phyloP scores from a whole-genome alignment of 2,329 filamentous ascomycete genomes.

The Mycosphaerella sp. region DNA sequence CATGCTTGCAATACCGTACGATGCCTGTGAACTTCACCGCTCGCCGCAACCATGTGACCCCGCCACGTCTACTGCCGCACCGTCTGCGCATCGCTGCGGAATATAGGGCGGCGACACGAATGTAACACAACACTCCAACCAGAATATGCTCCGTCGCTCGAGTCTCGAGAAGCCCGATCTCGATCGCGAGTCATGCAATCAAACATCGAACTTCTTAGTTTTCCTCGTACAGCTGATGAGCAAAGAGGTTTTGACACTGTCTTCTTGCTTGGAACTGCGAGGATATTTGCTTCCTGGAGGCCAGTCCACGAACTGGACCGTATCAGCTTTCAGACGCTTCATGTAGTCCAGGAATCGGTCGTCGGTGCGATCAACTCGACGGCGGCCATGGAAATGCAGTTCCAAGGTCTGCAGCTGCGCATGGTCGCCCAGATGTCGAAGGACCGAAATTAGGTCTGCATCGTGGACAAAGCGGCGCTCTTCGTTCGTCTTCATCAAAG shows the following conservation, averaged over 20 bases:
- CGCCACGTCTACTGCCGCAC: not conserved
- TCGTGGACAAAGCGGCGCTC: slow-evolving; percentile 47
- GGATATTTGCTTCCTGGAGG: slow-evolving; percentile 25
- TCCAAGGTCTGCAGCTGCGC: slow-evolving; percentile 40
- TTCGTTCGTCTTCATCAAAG: slow-evolving; percentile 36
- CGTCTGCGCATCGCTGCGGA: not conserved
- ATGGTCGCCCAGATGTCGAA: slow-evolving; percentile 40
- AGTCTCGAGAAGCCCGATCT: not conserved
- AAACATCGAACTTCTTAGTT: slow-evolving; percentile 23
- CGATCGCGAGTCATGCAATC: slow-evolving; percentile 8
- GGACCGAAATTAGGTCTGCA: slow-evolving; percentile 41
- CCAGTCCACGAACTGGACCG: slow-evolving; percentile 33
- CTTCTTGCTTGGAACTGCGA: slow-evolving; percentile 33
- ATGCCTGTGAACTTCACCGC: not conserved
- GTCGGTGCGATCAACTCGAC: slow-evolving; percentile 32
- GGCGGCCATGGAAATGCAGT: slow-evolving; percentile 41
- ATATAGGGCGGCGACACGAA: not conserved
- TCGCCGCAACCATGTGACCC: not conserved
- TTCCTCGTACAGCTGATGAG: slow-evolving; percentile 22
- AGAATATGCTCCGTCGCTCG: not conserved
- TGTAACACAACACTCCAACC: not conserved
- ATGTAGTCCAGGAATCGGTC: slow-evolving; percentile 43
- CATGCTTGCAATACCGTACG: not conserved
- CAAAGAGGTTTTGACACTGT: slow-evolving; percentile 31
- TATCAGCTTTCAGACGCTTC: slow-evolving; percentile 41